Base-by-base conservation (phyloP, 2,329 filamentous ascomycete species). In the Paecilomyces fulvus region DNA sequence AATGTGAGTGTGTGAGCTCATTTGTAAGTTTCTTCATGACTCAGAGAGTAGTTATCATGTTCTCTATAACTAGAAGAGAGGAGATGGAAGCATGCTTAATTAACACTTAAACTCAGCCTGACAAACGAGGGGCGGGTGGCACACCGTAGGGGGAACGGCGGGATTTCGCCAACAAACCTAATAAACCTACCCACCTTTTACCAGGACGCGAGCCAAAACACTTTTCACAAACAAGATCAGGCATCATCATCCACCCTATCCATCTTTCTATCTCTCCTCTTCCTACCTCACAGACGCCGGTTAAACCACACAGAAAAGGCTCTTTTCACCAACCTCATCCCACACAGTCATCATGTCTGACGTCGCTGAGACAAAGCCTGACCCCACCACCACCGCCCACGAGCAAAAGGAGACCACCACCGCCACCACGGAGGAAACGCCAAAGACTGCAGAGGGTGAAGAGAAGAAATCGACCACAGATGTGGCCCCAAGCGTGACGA, bases 301-400 rank as follows among this genome's bases (percentile, higher is more conserved):
- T 60, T 33, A 33, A 52, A 37, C n/a, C 17, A 43, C 37, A 20
- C 37, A 23, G 21, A 12, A 25, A 43, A 11, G 51, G 20, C 30
- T 33, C 30, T 52, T 30, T 20, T 12, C 30, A 43, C 14, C 31
- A 28, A 28, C 37, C 28, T 52, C 33, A 48, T 30, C 53, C 20
- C 33, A 23, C 55, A 43, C 51, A 48, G 28, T 46, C 66, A 69
- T 58, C 61, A 76, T 76, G 73, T 74, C 73, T 71, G 73, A 73
- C 69, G 65, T 67, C 59, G 63, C 73, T 61, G 73, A 75, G 58
- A 68, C 69, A 55, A 76, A 76, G 67, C 65, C 70, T 58, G 72
- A 76, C 70, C 72, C 73, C 71, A 67, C 73, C 68, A 70, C 70
- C 63, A 64, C 61, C 67, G 63, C 69, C 66, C 66, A 69, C 58